A percentile compares a stretch with the other conserved stretches of the same genome.
These are phyloP conservation scores for Lentinula guzmanii DNA, from an alignment of 768 basidiomycete genomes.

Conservation along the genomic window DNA sequence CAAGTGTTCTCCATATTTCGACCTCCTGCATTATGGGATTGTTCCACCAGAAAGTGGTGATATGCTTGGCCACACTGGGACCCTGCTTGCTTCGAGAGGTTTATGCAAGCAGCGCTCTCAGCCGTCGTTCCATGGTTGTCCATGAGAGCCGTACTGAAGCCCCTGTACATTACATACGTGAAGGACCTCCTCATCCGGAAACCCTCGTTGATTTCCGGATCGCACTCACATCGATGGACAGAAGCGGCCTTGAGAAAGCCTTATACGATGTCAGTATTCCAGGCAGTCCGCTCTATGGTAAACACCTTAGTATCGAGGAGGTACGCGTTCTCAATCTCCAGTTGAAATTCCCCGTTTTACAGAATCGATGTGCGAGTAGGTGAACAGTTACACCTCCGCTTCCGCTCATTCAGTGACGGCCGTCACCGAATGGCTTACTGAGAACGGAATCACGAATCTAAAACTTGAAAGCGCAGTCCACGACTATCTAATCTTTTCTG, in stretches of 20 bases:
- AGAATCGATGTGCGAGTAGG: slow-evolving; percentile 6
- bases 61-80: background rate
- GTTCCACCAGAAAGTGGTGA: background rate
- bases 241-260: slow-evolving; percentile 20
- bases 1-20: background rate
- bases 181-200: slow-evolving; percentile 14
- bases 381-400: slow-evolving; percentile 15
- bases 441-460: slow-evolving; percentile 12
- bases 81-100: background rate
- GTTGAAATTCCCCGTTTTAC: background rate
- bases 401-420: slow-evolving; percentile 9
- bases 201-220: slow-evolving; percentile 22
- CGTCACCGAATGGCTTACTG: slow-evolving; percentile 15
- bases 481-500: slow-evolving; percentile 16
- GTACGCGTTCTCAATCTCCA: slow-evolving; percentile 10
- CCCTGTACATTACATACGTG: slow-evolving; percentile 17
- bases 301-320: slow-evolving; percentile 23
- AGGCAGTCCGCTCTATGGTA: slow-evolving; percentile 17
- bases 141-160: slow-evolving; percentile 12
- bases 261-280: slow-evolving; percentile 26
- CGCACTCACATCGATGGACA: slow-evolving; percentile 21
- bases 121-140: slow-evolving; percentile 7
- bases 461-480: slow-evolving; percentile 11
- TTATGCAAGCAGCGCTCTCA: slow-evolving; percentile 15
- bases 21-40: background rate